A percentile compares a stretch with the other conserved stretches of the same genome.
Evolutionary conservation across 768 basidiomycete species (phyloP).

Genomic region (Roridomyces roridus): DNA sequence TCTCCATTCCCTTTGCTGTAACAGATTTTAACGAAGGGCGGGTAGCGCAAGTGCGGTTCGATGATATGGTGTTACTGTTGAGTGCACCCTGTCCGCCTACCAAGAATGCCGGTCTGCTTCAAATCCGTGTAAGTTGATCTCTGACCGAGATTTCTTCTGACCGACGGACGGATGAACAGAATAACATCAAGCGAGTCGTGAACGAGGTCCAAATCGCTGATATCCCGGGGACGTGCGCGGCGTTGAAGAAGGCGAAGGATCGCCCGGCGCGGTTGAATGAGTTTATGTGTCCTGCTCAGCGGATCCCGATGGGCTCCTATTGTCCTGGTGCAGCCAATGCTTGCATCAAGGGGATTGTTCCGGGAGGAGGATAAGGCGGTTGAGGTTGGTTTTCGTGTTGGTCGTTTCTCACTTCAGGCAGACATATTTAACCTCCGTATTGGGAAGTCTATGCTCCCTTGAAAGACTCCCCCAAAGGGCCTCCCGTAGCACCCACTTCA

Average conservation of each 20-base stretch:
- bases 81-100: background rate
- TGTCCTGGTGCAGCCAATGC: too few species aligned
- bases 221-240: background rate
- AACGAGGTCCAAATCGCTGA: background rate
- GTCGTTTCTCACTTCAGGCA: conserved; percentile 14
- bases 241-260: background rate
- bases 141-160: too few species aligned
- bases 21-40: conserved; percentile 28
- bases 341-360: too few species aligned
- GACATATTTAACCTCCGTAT: too few species aligned
- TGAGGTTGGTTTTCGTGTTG: too few species aligned
- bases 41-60: background rate
- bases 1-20: conserved; percentile 33
- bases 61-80: background rate
- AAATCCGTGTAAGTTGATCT: background rate
- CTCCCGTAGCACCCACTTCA: too few species aligned
- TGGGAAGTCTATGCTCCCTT: too few species aligned
- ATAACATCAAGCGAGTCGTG: background rate
- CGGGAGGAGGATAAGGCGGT: too few species aligned
- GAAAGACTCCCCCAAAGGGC: too few species aligned
- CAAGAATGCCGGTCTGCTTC: background rate
- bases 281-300: conserved; percentile 6
- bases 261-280: conserved; percentile 1
- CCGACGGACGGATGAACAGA: background rate
- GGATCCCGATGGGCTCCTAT: too few species aligned